phyloP scores from a whole-genome alignment of 1,284 basidiomycete genomes.

The Austroboletus rostrupii region DNA sequence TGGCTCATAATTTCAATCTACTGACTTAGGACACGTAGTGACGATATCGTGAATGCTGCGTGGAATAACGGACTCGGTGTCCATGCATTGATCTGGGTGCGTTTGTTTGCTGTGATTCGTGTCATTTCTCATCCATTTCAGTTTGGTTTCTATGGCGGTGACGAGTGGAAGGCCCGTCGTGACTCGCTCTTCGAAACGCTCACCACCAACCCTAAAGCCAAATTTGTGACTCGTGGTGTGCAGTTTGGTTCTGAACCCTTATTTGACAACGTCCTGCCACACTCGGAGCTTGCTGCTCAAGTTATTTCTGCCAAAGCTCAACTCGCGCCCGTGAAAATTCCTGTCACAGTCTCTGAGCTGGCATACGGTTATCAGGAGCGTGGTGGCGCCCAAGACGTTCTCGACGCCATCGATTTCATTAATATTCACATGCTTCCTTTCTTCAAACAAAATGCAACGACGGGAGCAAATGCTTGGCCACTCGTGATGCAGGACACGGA shows the following conservation, averaged over 20 bases:
- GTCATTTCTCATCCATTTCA: slow-evolving; percentile 21
- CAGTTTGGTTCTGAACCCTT: slow-evolving; percentile 75
- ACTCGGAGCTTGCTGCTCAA: slow-evolving; percentile 51
- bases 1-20: neutral
- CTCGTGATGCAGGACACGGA: slow-evolving; percentile 55
- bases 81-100: slow-evolving; percentile 71
- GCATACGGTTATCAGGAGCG: slow-evolving; percentile 48
- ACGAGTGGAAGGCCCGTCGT: slow-evolving; percentile 54
- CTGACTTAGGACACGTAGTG: slow-evolving; percentile 33
- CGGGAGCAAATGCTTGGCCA: slow-evolving; percentile 47
- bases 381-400: slow-evolving; percentile 52
- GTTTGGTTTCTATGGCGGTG: slow-evolving; percentile 60
- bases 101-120: slow-evolving; percentile 11
- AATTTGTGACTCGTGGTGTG: slow-evolving; percentile 62
- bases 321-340: slow-evolving; percentile 53
- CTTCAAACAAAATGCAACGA: slow-evolving; percentile 48
- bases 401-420: slow-evolving; percentile 63
- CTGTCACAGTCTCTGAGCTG: slow-evolving; percentile 60
- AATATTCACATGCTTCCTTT: slow-evolving; percentile 75
- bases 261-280: slow-evolving; percentile 56
- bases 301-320: slow-evolving; percentile 48
- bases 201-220: slow-evolving; percentile 60
- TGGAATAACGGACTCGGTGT: slow-evolving; percentile 68
- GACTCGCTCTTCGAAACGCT: slow-evolving; percentile 54
- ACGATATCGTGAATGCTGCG: slow-evolving; percentile 69